phyloP scores from a whole-genome alignment of 495 filamentous ascomycete genomes.

The Penicillium ochrochloron region DNA sequence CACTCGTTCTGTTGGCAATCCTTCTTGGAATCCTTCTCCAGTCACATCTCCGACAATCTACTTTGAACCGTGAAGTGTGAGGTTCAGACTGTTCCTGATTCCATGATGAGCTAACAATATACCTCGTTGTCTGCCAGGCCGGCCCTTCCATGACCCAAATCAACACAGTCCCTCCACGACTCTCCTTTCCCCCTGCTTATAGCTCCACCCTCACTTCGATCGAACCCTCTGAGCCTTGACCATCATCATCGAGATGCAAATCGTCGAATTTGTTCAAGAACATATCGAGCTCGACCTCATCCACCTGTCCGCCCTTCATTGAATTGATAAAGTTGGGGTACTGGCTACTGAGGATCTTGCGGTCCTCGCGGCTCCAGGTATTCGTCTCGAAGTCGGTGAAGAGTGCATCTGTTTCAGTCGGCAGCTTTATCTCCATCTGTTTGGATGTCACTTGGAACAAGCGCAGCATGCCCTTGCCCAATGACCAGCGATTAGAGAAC shows the following conservation, averaged over 20 bases:
- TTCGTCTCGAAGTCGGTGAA: conserved; percentile 35
- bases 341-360: conserved; percentile 36
- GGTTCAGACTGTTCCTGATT: background rate
- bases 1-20: background rate
- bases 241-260: conserved; percentile 17
- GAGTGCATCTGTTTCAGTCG: conserved; percentile 35
- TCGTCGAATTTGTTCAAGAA: conserved; percentile 39
- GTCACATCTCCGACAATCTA: background rate
- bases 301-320: conserved; percentile 13
- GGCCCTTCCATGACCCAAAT: background rate
- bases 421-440: conserved; percentile 32
- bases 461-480: conserved; percentile 41
- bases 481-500: conserved; percentile 34
- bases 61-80: background rate
- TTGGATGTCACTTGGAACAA: conserved; percentile 39
- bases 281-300: conserved; percentile 29
- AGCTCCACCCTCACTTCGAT: background rate
- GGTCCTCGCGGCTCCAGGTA: conserved; percentile 29
- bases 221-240: background rate
- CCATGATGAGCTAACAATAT: background rate
- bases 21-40: background rate
- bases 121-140: background rate
- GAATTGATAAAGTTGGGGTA: conserved; percentile 37
- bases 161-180: background rate
- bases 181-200: background rate